Evolutionary conservation across 2,329 filamentous ascomycete genomes (phyloP).

Genomic region (Sporothrix humicola): DNA sequence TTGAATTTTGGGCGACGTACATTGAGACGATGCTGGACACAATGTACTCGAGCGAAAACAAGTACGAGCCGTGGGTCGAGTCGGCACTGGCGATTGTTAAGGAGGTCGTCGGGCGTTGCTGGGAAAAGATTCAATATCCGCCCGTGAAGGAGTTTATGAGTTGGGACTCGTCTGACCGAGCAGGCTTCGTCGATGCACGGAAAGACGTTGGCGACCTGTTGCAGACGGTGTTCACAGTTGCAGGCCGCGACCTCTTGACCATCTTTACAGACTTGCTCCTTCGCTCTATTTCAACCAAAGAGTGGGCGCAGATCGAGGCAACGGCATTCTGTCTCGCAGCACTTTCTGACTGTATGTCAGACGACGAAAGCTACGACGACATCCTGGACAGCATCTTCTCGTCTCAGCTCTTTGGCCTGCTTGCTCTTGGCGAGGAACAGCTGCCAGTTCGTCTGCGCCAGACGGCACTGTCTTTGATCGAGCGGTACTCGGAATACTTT

Average conservation of each 20-base stretch:
- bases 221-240: constrained; percentile 70
- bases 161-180: constrained; percentile 74
- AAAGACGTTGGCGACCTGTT: constrained; percentile 81
- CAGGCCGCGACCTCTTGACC: constrained; percentile 60
- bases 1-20: constrained; percentile 83
- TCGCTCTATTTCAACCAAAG: constrained; percentile 54
- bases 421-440: constrained; percentile 55
- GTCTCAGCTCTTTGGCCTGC: constrained; percentile 61
- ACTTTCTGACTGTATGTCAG: constrained; percentile 68
- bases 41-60: constrained; percentile 57
- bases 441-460: constrained; percentile 69
- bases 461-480: constrained; percentile 72
- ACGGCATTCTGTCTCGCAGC: constrained; percentile 68
- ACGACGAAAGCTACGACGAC: constrained; percentile 62
- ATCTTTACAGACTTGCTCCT: constrained; percentile 63
- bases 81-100: constrained; percentile 64
- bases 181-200: constrained; percentile 72
- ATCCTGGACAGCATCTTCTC: constrained; percentile 67
- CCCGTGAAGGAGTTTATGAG: constrained; percentile 59
- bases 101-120: constrained; percentile 69
- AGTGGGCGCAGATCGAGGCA: constrained; percentile 66
- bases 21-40: constrained; percentile 70
- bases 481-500: constrained; percentile 78
- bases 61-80: constrained; percentile 58
- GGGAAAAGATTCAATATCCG: constrained; percentile 73